Percentiles rank a stretch among this genome's conserved stretches.
phyloP scores from a whole-genome alignment of 148 eudicot species.

The Rhododendron griersonianum region DNA sequence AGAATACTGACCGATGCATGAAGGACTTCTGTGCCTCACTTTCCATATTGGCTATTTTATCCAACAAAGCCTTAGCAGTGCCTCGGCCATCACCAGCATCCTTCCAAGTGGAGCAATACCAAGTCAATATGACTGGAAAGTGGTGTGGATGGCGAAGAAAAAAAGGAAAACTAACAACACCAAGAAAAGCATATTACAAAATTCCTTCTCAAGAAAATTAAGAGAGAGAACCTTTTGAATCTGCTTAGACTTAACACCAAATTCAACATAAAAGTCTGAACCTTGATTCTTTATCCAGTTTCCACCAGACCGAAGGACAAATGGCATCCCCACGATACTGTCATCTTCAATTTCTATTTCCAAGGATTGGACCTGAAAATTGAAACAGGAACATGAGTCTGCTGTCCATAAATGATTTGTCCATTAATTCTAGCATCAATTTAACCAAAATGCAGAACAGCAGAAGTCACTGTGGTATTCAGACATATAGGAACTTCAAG shows the following conservation, averaged over 20 bases:
- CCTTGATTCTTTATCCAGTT: slow-evolving; percentile 85
- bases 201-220: not conserved
- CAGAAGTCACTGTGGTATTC: not conserved
- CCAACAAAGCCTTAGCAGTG: slow-evolving; percentile 73
- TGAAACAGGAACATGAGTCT: slow-evolving; percentile 11
- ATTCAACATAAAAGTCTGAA: slow-evolving; percentile 82
- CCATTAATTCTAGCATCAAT: not conserved
- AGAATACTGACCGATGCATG: slow-evolving; percentile 81
- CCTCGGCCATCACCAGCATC: slow-evolving; percentile 83
- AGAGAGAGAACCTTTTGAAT: slow-evolving; percentile 31
- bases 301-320: slow-evolving; percentile 73
- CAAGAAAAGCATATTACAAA: slow-evolving; percentile 3
- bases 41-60: slow-evolving; percentile 80
- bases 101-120: slow-evolving; percentile 27
- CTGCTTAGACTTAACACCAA: slow-evolving; percentile 33
- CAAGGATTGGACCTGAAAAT: slow-evolving; percentile 52
- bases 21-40: slow-evolving; percentile 97
- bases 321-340: slow-evolving; percentile 80
- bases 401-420: not conserved
- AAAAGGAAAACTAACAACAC: not conserved
- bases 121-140: slow-evolving; percentile 12
- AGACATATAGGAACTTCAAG: not conserved
- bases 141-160: not conserved
- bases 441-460: not conserved
- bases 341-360: slow-evolving; percentile 70